Conservation (phyloP, 2,329 filamentous ascomycete genomes). For the Aspergillus clavatus region DNA sequence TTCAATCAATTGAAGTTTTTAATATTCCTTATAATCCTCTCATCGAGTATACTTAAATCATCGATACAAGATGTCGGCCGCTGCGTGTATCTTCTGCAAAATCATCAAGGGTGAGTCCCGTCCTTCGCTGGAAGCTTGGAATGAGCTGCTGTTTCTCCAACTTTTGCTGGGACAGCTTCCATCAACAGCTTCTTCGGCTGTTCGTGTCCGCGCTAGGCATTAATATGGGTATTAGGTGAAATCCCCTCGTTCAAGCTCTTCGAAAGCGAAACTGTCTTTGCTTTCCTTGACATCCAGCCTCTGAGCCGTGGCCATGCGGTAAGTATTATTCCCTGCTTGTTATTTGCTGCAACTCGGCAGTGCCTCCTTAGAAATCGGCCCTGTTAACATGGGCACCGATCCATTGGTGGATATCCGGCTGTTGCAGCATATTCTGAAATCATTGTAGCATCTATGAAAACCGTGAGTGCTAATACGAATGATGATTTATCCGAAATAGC, state of each 20-base stretch:
- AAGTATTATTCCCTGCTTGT: slow-evolving; percentile 32
- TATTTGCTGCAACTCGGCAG: not conserved
- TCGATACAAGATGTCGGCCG: slow-evolving; percentile 30
- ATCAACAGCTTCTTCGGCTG: slow-evolving; percentile 1
- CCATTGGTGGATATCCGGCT: not conserved
- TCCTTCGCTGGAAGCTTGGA: not conserved
- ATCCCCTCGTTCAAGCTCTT: slow-evolving; percentile 96
- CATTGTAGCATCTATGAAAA: not conserved
- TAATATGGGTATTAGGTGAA: slow-evolving; percentile 58
- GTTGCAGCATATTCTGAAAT: not conserved
- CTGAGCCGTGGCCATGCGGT: slow-evolving; percentile 86
- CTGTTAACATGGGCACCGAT: not conserved
- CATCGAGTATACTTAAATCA: not conserved
- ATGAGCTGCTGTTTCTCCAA: slow-evolving; percentile 2
- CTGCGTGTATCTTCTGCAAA: slow-evolving; percentile 92
- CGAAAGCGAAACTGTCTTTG: slow-evolving; percentile 87
- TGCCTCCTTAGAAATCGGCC: not conserved
- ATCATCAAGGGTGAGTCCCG: slow-evolving; percentile 75
- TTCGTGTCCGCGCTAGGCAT: slow-evolving; percentile 5
- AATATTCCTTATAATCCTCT: slow-evolving; percentile 1
- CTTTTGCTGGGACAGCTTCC: not conserved
- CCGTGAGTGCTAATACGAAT: slow-evolving; percentile 8
- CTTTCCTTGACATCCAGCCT: slow-evolving; percentile 94
- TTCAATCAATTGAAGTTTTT: not conserved
- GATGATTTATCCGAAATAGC: slow-evolving; percentile 48